phyloP scores from a whole-genome alignment of 768 basidiomycete genomes.

The Leccinum rimulosum region DNA sequence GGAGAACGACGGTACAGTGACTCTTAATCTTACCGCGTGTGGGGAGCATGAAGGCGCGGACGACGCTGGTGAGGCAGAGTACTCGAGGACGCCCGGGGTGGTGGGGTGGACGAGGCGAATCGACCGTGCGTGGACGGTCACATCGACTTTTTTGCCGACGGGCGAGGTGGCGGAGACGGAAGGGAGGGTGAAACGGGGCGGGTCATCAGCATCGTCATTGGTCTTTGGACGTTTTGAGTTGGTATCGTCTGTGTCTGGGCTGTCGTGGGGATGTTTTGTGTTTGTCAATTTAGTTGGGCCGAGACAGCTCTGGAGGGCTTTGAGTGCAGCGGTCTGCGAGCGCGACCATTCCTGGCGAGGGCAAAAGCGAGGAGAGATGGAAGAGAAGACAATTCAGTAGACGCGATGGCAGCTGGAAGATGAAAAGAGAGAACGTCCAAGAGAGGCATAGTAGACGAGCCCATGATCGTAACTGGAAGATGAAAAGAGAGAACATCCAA shows the following conservation, averaged over 20 bases:
- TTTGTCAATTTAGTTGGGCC: neutral
- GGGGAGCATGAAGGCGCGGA: conserved; percentile 68
- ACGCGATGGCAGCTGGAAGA: conserved; percentile 16
- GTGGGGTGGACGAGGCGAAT: conserved; percentile 53
- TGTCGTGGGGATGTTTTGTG: conserved; percentile 27
- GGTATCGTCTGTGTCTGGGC: conserved; percentile 10
- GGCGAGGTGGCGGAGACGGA: conserved; percentile 70
- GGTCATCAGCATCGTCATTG: conserved; percentile 32
- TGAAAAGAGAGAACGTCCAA: conserved; percentile 21
- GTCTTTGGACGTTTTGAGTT: conserved; percentile 23
- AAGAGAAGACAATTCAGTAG: conserved; percentile 4
- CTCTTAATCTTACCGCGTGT: conserved; percentile 70
- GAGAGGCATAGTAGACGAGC: conserved; percentile 21
- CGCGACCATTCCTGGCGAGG: conserved; percentile 29
- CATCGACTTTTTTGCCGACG: conserved; percentile 71
- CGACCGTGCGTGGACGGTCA: conserved; percentile 50
- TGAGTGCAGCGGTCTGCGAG: conserved; percentile 22
- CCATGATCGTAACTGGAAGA: conserved; percentile 20
- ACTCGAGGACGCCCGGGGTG: conserved; percentile 46
- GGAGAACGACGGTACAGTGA: conserved; percentile 70
- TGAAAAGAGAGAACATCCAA: conserved; percentile 21
- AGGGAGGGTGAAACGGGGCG: conserved; percentile 57
- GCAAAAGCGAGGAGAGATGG: conserved; percentile 27
- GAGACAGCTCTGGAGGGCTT: conserved; percentile 18
- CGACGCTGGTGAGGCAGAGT: conserved; percentile 47